Conservation (phyloP, 768 basidiomycete genomes). For the Exidia glandulosa region DNA sequence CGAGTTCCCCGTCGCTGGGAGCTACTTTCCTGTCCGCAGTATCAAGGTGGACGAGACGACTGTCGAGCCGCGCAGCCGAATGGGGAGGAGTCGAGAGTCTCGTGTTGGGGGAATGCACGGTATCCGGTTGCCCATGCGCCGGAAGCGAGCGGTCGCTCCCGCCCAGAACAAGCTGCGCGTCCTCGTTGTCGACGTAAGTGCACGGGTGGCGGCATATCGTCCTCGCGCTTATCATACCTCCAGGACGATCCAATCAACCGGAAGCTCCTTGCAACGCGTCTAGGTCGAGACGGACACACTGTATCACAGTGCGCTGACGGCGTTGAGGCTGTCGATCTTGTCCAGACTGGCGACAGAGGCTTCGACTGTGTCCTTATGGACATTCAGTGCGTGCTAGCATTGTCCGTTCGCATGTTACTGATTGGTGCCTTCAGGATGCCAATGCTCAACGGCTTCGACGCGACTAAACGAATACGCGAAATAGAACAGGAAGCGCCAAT, state of each 20-base stretch:
- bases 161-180: constrained; percentile 29
- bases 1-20: constrained; percentile 11
- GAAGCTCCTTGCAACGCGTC: constrained; percentile 54
- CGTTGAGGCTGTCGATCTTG: constrained; percentile 56
- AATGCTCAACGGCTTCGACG: constrained; percentile 62
- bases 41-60: constrained; percentile 13
- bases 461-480: constrained; percentile 54
- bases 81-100: no score
- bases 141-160: background rate
- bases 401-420: background rate
- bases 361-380: constrained; percentile 79
- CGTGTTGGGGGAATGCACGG: background rate
- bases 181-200: constrained; percentile 55
- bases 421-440: constrained; percentile 49
- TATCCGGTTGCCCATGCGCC: background rate
- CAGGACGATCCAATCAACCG: constrained; percentile 70
- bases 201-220: background rate
- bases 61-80: constrained; percentile 4
- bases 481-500: constrained; percentile 31
- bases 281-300: constrained; percentile 52
- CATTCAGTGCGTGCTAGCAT: constrained; percentile 44
- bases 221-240: background rate
- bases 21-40: constrained; percentile 9
- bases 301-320: constrained; percentile 64
- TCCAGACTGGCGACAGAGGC: constrained; percentile 38